phyloP scores from a whole-genome alignment of 306 rosid genomes.

The Crataegus laevigata region DNA sequence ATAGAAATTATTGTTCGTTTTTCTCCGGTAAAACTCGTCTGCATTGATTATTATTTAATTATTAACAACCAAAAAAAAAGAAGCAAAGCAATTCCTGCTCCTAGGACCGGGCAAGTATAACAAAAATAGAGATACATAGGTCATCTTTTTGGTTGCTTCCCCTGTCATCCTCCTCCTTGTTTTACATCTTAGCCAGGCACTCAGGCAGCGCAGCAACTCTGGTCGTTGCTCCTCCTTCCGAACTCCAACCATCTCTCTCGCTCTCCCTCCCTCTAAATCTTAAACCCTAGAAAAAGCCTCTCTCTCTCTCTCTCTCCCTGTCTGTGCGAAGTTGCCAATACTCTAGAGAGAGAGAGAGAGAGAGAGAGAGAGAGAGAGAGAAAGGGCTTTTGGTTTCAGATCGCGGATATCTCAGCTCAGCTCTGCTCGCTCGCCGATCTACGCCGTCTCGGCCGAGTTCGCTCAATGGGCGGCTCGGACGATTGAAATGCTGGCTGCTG shows the following conservation, averaged over 20 bases:
- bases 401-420: constrained; percentile 21
- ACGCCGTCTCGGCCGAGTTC: constrained; percentile 12
- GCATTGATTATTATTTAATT: too few relatives aligned
- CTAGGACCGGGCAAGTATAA: not conserved
- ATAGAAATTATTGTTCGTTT: too few relatives aligned
- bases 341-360: not conserved
- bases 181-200: not conserved
- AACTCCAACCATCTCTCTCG: not conserved
- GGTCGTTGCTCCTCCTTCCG: constrained; percentile 7
- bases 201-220: constrained; percentile 7
- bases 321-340: not conserved
- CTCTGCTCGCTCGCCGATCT: constrained; percentile 32
- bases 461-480: constrained; percentile 18
- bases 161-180: not conserved
- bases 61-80: not conserved
- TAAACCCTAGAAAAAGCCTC: constrained; percentile 4
- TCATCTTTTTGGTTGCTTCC: not conserved
- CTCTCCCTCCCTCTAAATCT: not conserved
- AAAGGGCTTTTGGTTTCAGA: constrained; percentile 19
- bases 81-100: not conserved
- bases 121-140: not conserved
- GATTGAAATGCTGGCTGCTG: constrained; percentile 24
- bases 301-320: not conserved
- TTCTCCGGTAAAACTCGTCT: too few relatives aligned
- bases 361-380: not conserved